Evolutionary conservation across 2,329 filamentous ascomycete genomes (phyloP).

Genomic region (Ramichloridium luteum): DNA sequence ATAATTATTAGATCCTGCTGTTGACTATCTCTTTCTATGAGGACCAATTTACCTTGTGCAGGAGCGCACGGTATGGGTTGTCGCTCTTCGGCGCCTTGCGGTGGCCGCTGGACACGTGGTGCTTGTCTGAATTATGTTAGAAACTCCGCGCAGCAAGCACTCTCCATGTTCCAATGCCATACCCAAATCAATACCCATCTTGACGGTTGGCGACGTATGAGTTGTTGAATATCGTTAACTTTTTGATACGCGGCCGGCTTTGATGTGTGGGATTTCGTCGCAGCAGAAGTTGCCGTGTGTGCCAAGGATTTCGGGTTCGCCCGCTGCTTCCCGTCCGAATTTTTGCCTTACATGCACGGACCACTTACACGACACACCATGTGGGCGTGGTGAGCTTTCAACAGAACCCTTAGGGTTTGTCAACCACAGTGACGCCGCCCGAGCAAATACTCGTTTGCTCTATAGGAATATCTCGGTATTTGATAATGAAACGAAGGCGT

Average conservation of each 20-base stretch:
- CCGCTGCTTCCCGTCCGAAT: no score
- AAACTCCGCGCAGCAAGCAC: no score
- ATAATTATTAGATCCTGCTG: background rate
- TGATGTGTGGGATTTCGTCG: background rate
- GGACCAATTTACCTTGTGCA: conserved; percentile 37
- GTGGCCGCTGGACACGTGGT: conserved; percentile 20
- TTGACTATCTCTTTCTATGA: conserved; percentile 2
- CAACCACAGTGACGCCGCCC: no score
- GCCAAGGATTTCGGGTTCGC: conserved; percentile 1
- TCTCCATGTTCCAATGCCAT: no score
- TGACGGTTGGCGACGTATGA: background rate
- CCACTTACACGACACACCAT: no score
- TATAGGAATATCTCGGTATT: no score
- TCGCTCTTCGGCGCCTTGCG: conserved; percentile 61
- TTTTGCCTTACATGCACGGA: no score
- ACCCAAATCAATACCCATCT: background rate
- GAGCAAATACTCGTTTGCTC: no score
- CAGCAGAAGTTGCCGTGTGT: background rate
- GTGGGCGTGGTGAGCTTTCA: no score
- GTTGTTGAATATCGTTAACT: no score
- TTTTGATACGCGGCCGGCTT: background rate
- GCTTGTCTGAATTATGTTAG: conserved; percentile 18
- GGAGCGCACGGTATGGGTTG: conserved; percentile 28
- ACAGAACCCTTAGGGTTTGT: no score
- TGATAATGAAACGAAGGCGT: no score